These are phyloP conservation scores for Hansenula sp. DNA, from an alignment of 1,139 yeast species.

Conservation along the genomic window DNA sequence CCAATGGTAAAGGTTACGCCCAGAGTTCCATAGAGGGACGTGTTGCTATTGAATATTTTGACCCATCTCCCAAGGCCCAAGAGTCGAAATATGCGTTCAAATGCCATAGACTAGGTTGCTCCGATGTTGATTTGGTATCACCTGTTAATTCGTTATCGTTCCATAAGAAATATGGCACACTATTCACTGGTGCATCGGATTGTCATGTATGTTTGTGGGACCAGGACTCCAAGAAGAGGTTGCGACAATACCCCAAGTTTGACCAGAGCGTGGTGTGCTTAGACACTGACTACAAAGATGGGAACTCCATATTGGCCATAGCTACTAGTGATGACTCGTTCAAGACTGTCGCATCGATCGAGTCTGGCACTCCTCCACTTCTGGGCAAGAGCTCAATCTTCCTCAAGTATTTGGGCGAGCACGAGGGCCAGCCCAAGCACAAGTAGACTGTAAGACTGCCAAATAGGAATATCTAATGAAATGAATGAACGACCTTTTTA, in stretches of 20 bases:
- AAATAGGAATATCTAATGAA: neutral
- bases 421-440: conserved; percentile 18
- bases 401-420: conserved; percentile 12
- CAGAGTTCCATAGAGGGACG: conserved; percentile 85
- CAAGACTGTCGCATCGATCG: conserved; percentile 28
- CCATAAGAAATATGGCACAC: conserved; percentile 40
- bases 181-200: conserved; percentile 82
- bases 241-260: conserved; percentile 54
- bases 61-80: conserved; percentile 45
- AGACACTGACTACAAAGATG: conserved; percentile 33
- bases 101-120: conserved; percentile 56
- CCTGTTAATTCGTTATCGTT: conserved; percentile 73
- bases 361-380: conserved; percentile 3
- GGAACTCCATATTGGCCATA: conserved; percentile 42
- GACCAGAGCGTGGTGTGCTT: conserved; percentile 47
- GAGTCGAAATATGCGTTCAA: conserved; percentile 71
- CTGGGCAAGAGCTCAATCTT: conserved; percentile 14
- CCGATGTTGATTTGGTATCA: conserved; percentile 59
- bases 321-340: conserved; percentile 64
- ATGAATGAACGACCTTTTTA: too few species aligned
- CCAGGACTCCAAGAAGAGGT: conserved; percentile 54
- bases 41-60: conserved; percentile 74
- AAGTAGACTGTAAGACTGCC: neutral
- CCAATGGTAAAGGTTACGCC: conserved; percentile 63
- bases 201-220: conserved; percentile 80